Evolutionary conservation across 2,329 filamentous ascomycete species (phyloP), one percentile per base, ranked within the genome.

Genomic region (Cyphellophora europaea): DNA sequence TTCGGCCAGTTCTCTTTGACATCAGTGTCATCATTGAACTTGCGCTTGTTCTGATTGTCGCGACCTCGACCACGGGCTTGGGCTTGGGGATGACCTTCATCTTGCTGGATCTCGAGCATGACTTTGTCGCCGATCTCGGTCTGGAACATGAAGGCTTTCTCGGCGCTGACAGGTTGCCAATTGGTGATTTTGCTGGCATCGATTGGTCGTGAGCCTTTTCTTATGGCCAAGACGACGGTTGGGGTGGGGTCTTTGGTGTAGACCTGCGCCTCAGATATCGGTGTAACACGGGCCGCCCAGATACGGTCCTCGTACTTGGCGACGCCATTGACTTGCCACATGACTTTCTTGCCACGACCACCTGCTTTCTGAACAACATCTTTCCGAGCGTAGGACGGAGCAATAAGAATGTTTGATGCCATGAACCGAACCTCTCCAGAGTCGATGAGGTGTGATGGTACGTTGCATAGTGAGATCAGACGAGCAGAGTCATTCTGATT

Each of bases 331-430:
- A 94, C 79, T 55, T 84, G 76, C 86, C 89, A 98, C 27, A 66
- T 76, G 60, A 93, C 72, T 58, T 81, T 89, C 49, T 75, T 78
- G 19, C 87, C 86, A 52, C 94, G 77, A 17, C 89, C 89, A 27
- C 91, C 91, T 8, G 91, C 81, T 57, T 86, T 91, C 34, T 82
- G 73, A 19, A 95, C 64, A 14, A 93, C 79, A 44, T 70, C 73
- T 33, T 72, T 67, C 3, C 82, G 76, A 32, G 82, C 84, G 0
- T 82, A 77, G 8, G 82, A 78, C 1, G 86, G 80, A 23, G 81
- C 82, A 53, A 98, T 96, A 50, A 95, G 71, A 49, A 98, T 88
- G 58, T 81, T 89, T 60, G 93, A 94, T 30, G 81, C 88, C 49
- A 94, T 79, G 42, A 78, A 75, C 45, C 84, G 86, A 44, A 94